Evolutionary conservation across 768 basidiomycete genomes (phyloP).

Genomic region (Phylloporus arenicola): DNA sequence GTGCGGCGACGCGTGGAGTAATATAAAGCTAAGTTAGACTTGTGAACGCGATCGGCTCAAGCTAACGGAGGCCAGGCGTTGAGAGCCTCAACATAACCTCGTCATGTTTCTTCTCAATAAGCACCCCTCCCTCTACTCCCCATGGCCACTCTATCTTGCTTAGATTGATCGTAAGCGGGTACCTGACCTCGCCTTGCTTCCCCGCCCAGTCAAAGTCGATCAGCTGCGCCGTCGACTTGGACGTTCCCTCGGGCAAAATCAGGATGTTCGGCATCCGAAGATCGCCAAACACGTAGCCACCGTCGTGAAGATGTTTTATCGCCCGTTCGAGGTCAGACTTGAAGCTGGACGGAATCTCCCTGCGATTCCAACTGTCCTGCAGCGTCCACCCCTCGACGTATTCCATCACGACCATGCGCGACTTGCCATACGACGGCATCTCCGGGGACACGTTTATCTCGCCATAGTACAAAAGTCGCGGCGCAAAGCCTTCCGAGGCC

Average conservation of each 20-base stretch:
- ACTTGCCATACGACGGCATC: constrained; percentile 12
- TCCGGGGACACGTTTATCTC: constrained; percentile 3
- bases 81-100: too few species aligned
- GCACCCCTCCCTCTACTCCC: too few species aligned
- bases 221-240: neutral
- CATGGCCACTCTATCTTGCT: neutral
- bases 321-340: constrained; percentile 16
- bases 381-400: constrained; percentile 21
- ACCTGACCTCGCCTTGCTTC: constrained; percentile 1
- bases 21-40: too few species aligned
- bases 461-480: constrained; percentile 30
- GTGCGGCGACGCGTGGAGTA: too few species aligned
- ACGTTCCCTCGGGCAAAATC: constrained; percentile 6
- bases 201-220: constrained; percentile 9
- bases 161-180: neutral
- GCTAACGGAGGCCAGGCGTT: too few species aligned
- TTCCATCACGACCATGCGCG: constrained; percentile 39
- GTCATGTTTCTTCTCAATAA: too few species aligned
- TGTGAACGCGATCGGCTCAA: too few species aligned
- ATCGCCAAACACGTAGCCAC: constrained; percentile 35
- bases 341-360: constrained; percentile 10
- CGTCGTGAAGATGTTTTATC: constrained; percentile 24
- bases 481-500: constrained; percentile 24
- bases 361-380: neutral
- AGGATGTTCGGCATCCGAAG: constrained; percentile 33